phyloP scores from a whole-genome alignment of 2,329 filamentous ascomycete species.

The Aspergillus transmontanensis region DNA sequence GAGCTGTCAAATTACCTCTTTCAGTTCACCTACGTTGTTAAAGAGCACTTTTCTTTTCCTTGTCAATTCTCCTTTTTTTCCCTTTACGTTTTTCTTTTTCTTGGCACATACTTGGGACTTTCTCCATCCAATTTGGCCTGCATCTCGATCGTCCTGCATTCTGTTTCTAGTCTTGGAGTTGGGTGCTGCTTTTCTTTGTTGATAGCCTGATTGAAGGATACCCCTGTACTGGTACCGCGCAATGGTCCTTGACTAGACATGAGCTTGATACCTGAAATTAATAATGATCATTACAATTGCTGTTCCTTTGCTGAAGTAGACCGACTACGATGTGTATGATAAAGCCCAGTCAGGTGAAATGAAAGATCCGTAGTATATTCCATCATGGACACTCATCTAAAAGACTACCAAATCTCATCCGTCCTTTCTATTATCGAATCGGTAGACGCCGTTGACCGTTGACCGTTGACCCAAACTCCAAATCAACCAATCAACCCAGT shows the following conservation, averaged over 20 bases:
- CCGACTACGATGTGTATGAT: neutral
- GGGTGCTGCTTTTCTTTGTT: neutral
- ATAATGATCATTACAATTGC: neutral
- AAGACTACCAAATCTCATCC: neutral
- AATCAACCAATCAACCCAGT: neutral
- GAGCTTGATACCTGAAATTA: neutral
- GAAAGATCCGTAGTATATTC: conserved; percentile 1
- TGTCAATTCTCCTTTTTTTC: neutral
- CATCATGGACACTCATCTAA: conserved; percentile 4
- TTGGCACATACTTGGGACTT: neutral
- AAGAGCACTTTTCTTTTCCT: neutral
- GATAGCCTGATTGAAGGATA: neutral
- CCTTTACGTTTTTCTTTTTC: neutral
- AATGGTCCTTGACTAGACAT: neutral
- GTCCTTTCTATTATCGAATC: neutral
- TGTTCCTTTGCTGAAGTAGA: neutral
- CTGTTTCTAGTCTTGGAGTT: neutral
- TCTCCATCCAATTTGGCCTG: neutral
- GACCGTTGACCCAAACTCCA: conserved; percentile 2
- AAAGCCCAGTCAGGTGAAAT: neutral
- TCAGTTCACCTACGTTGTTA: no score
- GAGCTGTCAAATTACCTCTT: no score
- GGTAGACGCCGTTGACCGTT: neutral
- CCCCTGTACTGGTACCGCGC: neutral
- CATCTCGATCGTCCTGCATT: neutral